Evolutionary conservation across 306 rosid genomes (phyloP), one percentile per base, ranked within the genome.

Genomic region (Echinosophora koreensis): DNA sequence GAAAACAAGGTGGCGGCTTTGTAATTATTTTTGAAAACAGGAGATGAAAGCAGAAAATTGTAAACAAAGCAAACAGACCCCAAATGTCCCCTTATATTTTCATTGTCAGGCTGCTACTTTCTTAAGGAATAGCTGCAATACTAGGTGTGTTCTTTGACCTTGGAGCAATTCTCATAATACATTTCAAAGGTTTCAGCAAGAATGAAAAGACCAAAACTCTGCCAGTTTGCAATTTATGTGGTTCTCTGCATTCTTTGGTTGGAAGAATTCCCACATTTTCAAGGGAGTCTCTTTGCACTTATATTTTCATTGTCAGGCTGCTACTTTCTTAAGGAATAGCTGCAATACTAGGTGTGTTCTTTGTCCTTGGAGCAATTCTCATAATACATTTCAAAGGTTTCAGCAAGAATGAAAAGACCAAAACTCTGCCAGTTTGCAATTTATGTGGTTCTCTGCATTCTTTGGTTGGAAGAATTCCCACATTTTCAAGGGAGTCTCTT

Each of bases 181-280:
- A 1, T 62, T 74, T 62, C 70, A 35, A 6, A 10, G 71, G 52
- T 49, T 61, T 47, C 14, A 3, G 50, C 61, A 35, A 51, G 64
- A 52, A 76, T 64, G 32, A 52, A 55, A 39, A 64, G 64, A 8
- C 8, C 9, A 63, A 52, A 64, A 38, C 44, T 15, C 54, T 14
- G 6, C 65, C 5, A 39, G 8, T 8, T 1, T 38, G 32, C 50
- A 76, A 52, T 38, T 64, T 18, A 38, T 49, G 62, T 1, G 5
- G 64, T 75, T 74, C 61, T 50, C 16, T 5, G 37, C 32, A 39
- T 52, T 76, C 65, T 41, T 27, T 54, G 47, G 37, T 10, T 41
- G 59, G 74, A 41, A 56, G 68, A 76, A 6, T 51, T 49, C 74
- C 47, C 15, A 55, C 47, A 76, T 64, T 76, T 51, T 6, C 35